Evolutionary conservation across 345 rosid species (phyloP).

Genomic region (Mercurialis annua): DNA sequence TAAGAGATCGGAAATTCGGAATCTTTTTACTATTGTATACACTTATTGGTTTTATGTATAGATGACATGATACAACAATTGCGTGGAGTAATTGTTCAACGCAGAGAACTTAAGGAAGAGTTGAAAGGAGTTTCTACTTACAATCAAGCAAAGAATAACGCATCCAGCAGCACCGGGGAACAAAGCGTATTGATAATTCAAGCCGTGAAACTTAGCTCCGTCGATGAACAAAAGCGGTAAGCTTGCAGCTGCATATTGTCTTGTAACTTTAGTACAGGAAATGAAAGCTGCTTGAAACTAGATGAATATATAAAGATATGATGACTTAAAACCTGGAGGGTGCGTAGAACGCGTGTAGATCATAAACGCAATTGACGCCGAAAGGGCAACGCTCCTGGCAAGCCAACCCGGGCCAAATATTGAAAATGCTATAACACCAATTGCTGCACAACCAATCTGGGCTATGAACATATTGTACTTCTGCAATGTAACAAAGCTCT

Average conservation of each 20-base stretch:
- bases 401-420: slow-evolving; percentile 83
- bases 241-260: slow-evolving; percentile 66
- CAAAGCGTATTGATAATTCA: slow-evolving; percentile 72
- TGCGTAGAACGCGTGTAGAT: slow-evolving; percentile 58
- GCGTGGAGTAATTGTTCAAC: too few relatives aligned
- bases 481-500: slow-evolving; percentile 40
- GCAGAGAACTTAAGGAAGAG: not conserved
- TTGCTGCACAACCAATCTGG: slow-evolving; percentile 88
- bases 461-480: slow-evolving; percentile 91
- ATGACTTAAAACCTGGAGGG: slow-evolving; percentile 78
- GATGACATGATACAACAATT: too few relatives aligned
- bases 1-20: too few relatives aligned
- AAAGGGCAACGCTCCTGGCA: slow-evolving; percentile 68
- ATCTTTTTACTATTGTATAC: too few relatives aligned
- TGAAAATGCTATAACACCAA: slow-evolving; percentile 74
- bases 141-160: slow-evolving; percentile 66
- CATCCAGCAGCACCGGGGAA: slow-evolving; percentile 93
- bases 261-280: not conserved
- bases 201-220: slow-evolving; percentile 66
- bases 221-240: slow-evolving; percentile 86
- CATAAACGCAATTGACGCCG: slow-evolving; percentile 90
- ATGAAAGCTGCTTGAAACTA: not conserved
- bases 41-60: too few relatives aligned
- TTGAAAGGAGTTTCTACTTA: slow-evolving; percentile 34
- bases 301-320: not conserved